phyloP scores from a whole-genome alignment of 2,329 filamentous ascomycete species.

The Alternaria gansuensis region DNA sequence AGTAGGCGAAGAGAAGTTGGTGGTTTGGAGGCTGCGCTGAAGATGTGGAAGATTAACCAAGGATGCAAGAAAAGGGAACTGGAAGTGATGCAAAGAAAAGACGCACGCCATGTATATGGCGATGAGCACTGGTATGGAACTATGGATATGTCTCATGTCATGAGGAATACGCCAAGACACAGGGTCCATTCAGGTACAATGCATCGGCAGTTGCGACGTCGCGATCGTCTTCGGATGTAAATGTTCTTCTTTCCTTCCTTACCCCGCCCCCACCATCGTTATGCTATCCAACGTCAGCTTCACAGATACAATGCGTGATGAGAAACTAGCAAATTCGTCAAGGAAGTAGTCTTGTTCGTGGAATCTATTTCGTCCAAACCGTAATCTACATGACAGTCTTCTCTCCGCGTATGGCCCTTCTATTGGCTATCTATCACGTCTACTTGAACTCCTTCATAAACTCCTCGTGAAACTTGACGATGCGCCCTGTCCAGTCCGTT shows the following conservation, averaged over 20 bases:
- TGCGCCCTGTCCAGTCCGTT: constrained; percentile 89
- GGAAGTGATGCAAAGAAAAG: not conserved
- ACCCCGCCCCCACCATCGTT: constrained; percentile 10
- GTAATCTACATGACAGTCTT: not conserved
- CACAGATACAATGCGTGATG: not conserved
- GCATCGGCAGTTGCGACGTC: constrained; percentile 18
- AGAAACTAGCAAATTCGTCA: not conserved
- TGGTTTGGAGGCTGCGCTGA: not conserved
- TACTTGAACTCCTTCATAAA: constrained; percentile 83
- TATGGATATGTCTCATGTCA: constrained; percentile 14
- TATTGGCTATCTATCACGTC: not conserved
- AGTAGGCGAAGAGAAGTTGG: not conserved
- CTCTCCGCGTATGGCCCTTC: not conserved
- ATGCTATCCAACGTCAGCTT: not conserved
- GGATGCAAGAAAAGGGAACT: not conserved
- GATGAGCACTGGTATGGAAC: not conserved
- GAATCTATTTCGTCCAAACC: not conserved
- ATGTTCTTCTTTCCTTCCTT: constrained; percentile 2
- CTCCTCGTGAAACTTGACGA: constrained; percentile 87
- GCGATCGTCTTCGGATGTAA: constrained; percentile 7
- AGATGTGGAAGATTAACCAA: not conserved
- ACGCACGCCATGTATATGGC: not conserved
- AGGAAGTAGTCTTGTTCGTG: not conserved
- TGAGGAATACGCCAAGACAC: constrained; percentile 12
- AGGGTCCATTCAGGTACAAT: constrained; percentile 19